Evolutionary conservation across 495 filamentous ascomycete species (phyloP).

Genomic region (Lophiostoma macrostomum): DNA sequence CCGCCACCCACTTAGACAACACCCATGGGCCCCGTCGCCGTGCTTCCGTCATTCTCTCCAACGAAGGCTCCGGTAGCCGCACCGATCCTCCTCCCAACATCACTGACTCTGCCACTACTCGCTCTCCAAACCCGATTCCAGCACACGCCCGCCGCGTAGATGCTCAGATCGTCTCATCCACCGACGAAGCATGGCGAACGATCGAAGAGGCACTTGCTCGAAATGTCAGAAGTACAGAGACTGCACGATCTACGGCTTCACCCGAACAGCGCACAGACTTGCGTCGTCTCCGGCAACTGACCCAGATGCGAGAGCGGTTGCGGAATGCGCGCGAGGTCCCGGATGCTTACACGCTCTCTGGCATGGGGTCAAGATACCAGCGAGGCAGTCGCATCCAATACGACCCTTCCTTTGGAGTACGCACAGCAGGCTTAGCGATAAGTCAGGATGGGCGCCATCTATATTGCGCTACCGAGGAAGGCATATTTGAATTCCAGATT

Average conservation of each 20-base stretch:
- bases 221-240: constrained; percentile 34
- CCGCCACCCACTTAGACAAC: no score
- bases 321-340: constrained; percentile 22
- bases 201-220: constrained; percentile 46
- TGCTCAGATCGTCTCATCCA: constrained; percentile 21
- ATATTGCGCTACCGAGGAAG: constrained; percentile 40
- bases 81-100: constrained; percentile 13
- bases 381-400: constrained; percentile 1
- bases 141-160: constrained; percentile 28
- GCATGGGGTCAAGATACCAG: constrained; percentile 5
- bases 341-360: constrained; percentile 5
- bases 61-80: background rate
- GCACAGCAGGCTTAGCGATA: constrained; percentile 43
- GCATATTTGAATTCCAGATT: constrained; percentile 40
- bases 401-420: constrained; percentile 32
- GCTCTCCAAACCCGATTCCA: constrained; percentile 30
- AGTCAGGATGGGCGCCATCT: constrained; percentile 41
- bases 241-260: constrained; percentile 10
- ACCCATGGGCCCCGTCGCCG: constrained; percentile 29
- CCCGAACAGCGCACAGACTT: constrained; percentile 25
- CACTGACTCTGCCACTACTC: constrained; percentile 20
- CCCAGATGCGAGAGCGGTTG: constrained; percentile 29
- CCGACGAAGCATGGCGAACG: constrained; percentile 46
- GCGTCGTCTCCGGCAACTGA: constrained; percentile 32
- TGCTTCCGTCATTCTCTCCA: constrained; percentile 30